Percentiles rank a stretch among this genome's conserved stretches.
Evolutionary conservation across 257 asterid species (phyloP).

Genomic region (Lantana camara): DNA sequence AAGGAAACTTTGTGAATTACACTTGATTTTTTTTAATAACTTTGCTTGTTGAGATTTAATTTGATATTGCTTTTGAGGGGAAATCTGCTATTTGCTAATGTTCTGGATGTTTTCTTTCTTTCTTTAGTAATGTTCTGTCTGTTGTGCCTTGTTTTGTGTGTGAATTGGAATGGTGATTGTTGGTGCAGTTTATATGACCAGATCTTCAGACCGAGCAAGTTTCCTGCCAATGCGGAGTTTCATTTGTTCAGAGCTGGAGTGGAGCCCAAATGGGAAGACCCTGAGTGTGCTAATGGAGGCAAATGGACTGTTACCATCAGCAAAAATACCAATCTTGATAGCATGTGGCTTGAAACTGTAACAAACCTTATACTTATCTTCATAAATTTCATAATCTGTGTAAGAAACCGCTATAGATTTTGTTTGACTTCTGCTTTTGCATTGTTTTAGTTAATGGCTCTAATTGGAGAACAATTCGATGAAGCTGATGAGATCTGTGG

Average conservation of each 20-base stretch:
- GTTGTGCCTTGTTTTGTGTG: background rate
- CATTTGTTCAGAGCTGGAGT: conserved; percentile 88
- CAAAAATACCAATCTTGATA: conserved; percentile 62
- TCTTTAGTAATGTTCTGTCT: background rate
- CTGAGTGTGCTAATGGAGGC: conserved; percentile 93
- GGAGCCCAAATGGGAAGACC: conserved; percentile 99
- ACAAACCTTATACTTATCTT: conserved; percentile 25
- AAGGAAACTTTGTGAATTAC: conserved; percentile 7
- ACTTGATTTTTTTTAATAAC: background rate
- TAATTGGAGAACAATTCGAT: conserved; percentile 62
- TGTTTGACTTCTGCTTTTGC: conserved; percentile 20
- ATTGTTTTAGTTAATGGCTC: conserved; percentile 57
- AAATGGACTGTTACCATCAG: conserved; percentile 73
- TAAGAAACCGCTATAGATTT: too few relatives aligned
- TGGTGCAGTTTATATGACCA: conserved; percentile 81
- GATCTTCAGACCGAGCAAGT: conserved; percentile 80
- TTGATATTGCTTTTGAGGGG: background rate
- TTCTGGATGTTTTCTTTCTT: background rate
- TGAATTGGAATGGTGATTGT: conserved; percentile 25
- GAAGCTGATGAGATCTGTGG: conserved; percentile 78
- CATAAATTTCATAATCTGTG: too few relatives aligned
- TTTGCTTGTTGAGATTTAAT: conserved; percentile 15
- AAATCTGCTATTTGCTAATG: background rate
- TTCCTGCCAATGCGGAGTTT: conserved; percentile 72
- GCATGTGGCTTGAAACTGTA: conserved; percentile 94